Evolutionary conservation across 768 basidiomycete species (phyloP), one percentile per base, ranked within the genome.

Genomic region (Hysterangium stoloniferum): DNA sequence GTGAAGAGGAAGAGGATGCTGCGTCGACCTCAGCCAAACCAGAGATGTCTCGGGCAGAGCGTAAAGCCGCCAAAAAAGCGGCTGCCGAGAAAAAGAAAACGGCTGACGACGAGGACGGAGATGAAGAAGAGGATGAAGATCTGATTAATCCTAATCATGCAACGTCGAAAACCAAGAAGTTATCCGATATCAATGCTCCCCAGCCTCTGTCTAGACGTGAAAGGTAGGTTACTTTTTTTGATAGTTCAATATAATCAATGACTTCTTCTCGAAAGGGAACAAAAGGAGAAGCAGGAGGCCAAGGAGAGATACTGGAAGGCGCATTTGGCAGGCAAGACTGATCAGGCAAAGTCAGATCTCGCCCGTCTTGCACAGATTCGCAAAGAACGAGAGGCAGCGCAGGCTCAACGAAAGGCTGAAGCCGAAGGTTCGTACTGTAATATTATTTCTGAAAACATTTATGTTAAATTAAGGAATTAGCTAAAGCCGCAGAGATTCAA

Each of bases 301-400:
- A 79, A 88, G 62, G 89, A 91, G 24, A 72, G 77, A 22, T 95
- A 95, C 64, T 83, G 83, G 82, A 90, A 94, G 78, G 85, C 87
- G 24, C 86, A 90, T 59, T 45, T 70, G 13, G 71, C 77, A 65
- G 94, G 94, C 54, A 87, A 96, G 80, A 97, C 94, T 0, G 82
- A 85, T 31, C 76, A 96, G 64, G 93, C 94, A 17, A 87, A 92
- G 69, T 66, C 82, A 3, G 94, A 98, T 66, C 79, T 98, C 44
- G 78, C 84, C 17, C 79, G 94, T 31, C 78, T 98, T 13, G 78
- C 79, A 40, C 86, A 83, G 79, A 89, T 98, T 60, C 79, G 78
- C 53, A 83, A 80, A 49, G 89, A 95, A 53, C 84, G 94, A 44
- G 93, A 93, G 55, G 85, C 80, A 35, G 92, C 93, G 1, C 82